Base-by-base conservation (phyloP, 2,329 filamentous ascomycete species). In the Botrytis porri region DNA sequence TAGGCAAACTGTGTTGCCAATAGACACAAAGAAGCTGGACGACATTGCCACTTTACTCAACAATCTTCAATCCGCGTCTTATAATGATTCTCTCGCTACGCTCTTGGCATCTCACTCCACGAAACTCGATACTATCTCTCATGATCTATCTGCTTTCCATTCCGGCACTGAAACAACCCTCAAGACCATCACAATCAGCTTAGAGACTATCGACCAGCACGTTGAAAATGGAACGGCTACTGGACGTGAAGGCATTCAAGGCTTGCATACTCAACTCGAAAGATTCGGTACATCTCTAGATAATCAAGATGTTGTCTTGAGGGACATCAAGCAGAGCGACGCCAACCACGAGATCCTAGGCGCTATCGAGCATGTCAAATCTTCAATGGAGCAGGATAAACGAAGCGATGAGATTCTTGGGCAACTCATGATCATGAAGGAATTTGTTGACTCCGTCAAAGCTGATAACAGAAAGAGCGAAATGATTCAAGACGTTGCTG, bases 21-120 rank as follows among this genome's bases (percentile, higher is more conserved):
- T 71, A 41, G 60, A 72, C 48, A 54, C 70, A 29, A 64, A 70
- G n/a, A 66, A 69, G 37, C 59, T 75, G 41, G 74, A 75, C 16
- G 62, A 70, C 5, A 60, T 73, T 54, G 61, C 57, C 25, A 63
- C 62, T 25, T 22, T 70, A 6, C 25, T 75, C 8, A 64, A 75
- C 35, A 59, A 60, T n/a, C n/a, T 69, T 29, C 59, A 72, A 43
- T 45, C 57, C 14, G 61, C 22, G 32, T 69, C 67, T 16, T 37
- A 54, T 20, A 48, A 39, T 39, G 69, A 66, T 25, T 66, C 69
- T 65, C 35, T 65, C 25, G 43, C 51, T 45, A 45, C 70, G 0
- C 29, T 73, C 16, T 48, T 73, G 25, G 25, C 59, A 25, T 62
- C 71, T 29, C 57, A 73, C 22, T 48, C 70, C 18, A 18, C 57